A percentile compares a stretch with the other conserved stretches of the same genome.
Conservation (phyloP, 179 eudicot species). For the Corrigiola litoralis region DNA sequence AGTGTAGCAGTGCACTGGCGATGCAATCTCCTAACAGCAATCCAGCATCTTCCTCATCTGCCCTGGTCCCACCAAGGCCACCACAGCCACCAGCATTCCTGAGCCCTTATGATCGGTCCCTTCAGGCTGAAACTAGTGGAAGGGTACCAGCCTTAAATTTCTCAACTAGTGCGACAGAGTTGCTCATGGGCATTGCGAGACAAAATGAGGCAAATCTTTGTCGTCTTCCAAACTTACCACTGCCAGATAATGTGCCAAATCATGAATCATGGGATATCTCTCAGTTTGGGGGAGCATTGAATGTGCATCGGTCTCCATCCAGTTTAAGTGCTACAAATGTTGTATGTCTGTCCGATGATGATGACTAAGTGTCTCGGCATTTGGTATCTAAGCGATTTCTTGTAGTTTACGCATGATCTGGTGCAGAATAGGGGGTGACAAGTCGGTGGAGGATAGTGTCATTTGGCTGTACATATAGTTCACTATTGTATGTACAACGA, state of each 20-base stretch:
- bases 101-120: constrained; percentile 15
- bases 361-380: background rate
- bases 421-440: no score
- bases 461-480: no score
- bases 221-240: background rate
- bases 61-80: background rate
- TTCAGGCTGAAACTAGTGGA: background rate
- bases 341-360: constrained; percentile 37
- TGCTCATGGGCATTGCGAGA: constrained; percentile 15
- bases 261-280: constrained; percentile 18
- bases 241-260: constrained; percentile 21
- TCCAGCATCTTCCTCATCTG: constrained; percentile 6
- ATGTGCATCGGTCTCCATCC: constrained; percentile 14
- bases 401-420: no score
- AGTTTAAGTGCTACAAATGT: constrained; percentile 12
- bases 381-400: background rate
- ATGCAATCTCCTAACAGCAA: constrained; percentile 10
- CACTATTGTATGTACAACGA: no score
- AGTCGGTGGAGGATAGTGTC: background rate
- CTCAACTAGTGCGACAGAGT: constrained; percentile 15
- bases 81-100: background rate
- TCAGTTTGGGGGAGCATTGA: constrained; percentile 7
- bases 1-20: background rate
- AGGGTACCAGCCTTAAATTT: background rate
- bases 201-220: constrained; percentile 7